Evolutionary conservation across 306 rosid species (phyloP).

Genomic region (Glycine latifolia): DNA sequence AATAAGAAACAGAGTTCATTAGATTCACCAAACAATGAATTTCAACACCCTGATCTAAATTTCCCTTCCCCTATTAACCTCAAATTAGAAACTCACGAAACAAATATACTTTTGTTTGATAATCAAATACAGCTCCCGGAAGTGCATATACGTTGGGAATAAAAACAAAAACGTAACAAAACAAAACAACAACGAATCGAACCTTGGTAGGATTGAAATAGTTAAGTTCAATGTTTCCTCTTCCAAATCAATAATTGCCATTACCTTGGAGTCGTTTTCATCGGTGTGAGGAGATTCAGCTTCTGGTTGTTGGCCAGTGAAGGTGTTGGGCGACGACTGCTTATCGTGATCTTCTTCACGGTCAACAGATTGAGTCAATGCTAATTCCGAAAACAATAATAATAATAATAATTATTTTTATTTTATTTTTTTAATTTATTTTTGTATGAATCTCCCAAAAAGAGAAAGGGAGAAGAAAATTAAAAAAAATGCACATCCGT

Average conservation of each 20-base stretch:
- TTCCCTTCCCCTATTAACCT: conserved; percentile 21
- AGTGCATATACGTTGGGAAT: background rate
- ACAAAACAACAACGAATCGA: background rate
- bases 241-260: background rate
- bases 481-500: conserved; percentile 28
- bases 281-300: conserved; percentile 48
- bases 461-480: background rate
- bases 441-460: background rate
- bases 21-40: background rate
- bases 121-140: conserved; percentile 5
- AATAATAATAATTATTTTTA: background rate
- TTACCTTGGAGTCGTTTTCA: conserved; percentile 65
- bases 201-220: background rate
- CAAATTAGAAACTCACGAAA: conserved; percentile 23
- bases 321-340: conserved; percentile 53
- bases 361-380: conserved; percentile 54
- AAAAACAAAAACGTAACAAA: background rate
- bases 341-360: conserved; percentile 72
- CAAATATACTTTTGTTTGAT: background rate
- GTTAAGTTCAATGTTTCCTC: background rate
- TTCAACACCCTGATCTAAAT: background rate
- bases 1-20: conserved; percentile 1
- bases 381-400: conserved; percentile 20
- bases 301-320: conserved; percentile 32
- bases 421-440: background rate